Evolutionary conservation across 2,329 filamentous ascomycete genomes (phyloP).

Genomic region (Hymenoscyphus fraxineus): DNA sequence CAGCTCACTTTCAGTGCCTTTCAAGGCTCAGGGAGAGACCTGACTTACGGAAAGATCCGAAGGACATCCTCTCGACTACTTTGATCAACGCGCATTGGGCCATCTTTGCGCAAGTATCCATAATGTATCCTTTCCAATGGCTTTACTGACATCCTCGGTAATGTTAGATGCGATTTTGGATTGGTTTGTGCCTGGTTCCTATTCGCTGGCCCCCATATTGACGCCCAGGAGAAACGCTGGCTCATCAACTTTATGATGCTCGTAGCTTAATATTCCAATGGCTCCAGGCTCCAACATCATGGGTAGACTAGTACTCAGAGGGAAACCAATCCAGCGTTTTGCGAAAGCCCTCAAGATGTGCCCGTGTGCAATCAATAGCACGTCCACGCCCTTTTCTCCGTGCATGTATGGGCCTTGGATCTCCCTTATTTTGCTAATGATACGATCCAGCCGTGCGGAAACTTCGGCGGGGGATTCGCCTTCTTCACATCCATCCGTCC

Average conservation of each 20-base stretch:
- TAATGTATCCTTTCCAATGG: not conserved
- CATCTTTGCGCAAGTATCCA: not conserved
- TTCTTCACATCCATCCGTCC: slow-evolving; percentile 48
- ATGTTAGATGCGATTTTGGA: not conserved
- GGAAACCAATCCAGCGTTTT: slow-evolving; percentile 50
- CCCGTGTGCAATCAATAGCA: slow-evolving; percentile 45
- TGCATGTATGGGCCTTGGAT: slow-evolving; percentile 45
- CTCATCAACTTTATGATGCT: slow-evolving; percentile 37
- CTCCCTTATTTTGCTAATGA: slow-evolving; percentile 47
- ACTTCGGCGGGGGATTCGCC: slow-evolving; percentile 48
- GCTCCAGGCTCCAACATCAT: slow-evolving; percentile 40
- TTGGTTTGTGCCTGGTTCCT: not conserved
- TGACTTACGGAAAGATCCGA: not conserved
- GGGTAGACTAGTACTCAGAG: slow-evolving; percentile 32
- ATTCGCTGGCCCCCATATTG: slow-evolving; percentile 29
- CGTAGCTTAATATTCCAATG: slow-evolving; percentile 38
- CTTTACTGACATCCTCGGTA: not conserved
- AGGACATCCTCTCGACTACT: not conserved
- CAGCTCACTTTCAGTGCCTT: not conserved
- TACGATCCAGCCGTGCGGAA: slow-evolving; percentile 43
- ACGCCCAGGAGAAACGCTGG: slow-evolving; percentile 37
- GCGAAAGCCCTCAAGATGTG: slow-evolving; percentile 54
- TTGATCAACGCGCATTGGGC: not conserved
- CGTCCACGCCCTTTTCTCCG: slow-evolving; percentile 43
- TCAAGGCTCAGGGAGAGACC: not conserved